Evolutionary conservation across 768 basidiomycete species (phyloP).

Genomic region (Boletus vinaceobasis): DNA sequence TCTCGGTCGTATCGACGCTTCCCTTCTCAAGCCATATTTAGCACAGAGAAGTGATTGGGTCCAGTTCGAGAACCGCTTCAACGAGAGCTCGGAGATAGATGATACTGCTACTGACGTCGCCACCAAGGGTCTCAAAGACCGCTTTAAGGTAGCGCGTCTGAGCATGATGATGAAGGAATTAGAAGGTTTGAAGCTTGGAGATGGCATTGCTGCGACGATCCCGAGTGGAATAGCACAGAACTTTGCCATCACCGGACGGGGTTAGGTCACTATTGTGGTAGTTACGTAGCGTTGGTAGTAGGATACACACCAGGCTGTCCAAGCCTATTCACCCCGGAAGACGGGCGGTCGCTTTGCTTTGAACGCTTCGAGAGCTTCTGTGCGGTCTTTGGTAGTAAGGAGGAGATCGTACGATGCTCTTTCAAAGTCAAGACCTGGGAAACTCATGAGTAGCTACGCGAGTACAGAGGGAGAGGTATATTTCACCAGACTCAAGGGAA

Average conservation of each 20-base stretch:
- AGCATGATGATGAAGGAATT: constrained; percentile 88
- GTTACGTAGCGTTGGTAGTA: neutral
- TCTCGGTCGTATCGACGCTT: constrained; percentile 86
- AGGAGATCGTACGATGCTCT: constrained; percentile 80
- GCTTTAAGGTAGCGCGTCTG: constrained; percentile 62
- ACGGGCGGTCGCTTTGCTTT: constrained; percentile 75
- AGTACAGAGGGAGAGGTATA: neutral
- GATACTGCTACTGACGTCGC: constrained; percentile 40
- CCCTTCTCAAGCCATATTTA: constrained; percentile 86
- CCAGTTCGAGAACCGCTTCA: constrained; percentile 78
- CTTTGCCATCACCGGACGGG: constrained; percentile 47
- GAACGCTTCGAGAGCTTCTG: constrained; percentile 85
- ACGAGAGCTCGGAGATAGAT: constrained; percentile 48
- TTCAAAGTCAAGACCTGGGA: constrained; percentile 85
- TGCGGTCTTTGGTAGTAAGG: constrained; percentile 68
- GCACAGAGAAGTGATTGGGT: constrained; percentile 89
- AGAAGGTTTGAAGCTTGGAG: constrained; percentile 59
- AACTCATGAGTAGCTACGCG: neutral
- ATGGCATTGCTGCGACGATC: constrained; percentile 57
- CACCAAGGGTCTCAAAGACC: constrained; percentile 50
- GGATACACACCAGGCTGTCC: constrained; percentile 1
- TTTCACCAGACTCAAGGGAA: constrained; percentile 66
- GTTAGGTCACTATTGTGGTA: constrained; percentile 31
- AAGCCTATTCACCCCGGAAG: constrained; percentile 71
- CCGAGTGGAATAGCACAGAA: constrained; percentile 55